These are phyloP conservation scores for Oldenlandia corymbosa DNA, from an alignment of 257 asterid species.

Conservation along the genomic window DNA sequence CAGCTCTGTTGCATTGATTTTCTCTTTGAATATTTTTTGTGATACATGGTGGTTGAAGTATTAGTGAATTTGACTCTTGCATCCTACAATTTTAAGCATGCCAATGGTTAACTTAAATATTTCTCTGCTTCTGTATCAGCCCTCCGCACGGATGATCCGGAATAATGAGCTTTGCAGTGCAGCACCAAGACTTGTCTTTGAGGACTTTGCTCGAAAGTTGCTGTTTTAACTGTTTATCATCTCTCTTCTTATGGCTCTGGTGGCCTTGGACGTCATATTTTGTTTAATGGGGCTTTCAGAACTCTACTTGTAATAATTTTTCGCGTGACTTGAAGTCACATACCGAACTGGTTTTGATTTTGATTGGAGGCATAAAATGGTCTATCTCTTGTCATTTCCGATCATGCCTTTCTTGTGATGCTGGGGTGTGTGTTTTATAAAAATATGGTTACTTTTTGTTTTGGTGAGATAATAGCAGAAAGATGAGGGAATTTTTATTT, in stretches of 20 bases:
- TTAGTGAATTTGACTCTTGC: neutral
- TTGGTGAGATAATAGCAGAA: no score
- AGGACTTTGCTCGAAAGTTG: neutral
- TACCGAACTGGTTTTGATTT: neutral
- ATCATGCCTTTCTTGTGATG: no score
- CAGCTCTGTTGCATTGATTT: no score
- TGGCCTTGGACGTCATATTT: neutral
- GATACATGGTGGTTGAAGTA: no score
- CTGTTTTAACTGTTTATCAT: neutral
- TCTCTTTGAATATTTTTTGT: no score
- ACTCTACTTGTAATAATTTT: neutral
- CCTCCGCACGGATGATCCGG: slow-evolving; percentile 32
- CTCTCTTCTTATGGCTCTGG: neutral
- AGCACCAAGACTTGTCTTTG: neutral
- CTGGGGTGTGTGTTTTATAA: no score
- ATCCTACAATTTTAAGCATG: neutral
- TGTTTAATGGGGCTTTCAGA: neutral
- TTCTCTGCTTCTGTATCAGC: slow-evolving; percentile 20
- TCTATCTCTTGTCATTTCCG: neutral
- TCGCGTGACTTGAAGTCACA: neutral
- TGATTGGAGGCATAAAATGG: no score
- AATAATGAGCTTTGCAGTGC: slow-evolving; percentile 19
- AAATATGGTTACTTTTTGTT: no score
- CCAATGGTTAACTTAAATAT: neutral
- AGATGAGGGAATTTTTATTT: no score